A percentile compares a stretch with the other conserved stretches of the same genome.
Evolutionary conservation across 306 rosid species (phyloP).

Genomic region (Quercus agrifolia): DNA sequence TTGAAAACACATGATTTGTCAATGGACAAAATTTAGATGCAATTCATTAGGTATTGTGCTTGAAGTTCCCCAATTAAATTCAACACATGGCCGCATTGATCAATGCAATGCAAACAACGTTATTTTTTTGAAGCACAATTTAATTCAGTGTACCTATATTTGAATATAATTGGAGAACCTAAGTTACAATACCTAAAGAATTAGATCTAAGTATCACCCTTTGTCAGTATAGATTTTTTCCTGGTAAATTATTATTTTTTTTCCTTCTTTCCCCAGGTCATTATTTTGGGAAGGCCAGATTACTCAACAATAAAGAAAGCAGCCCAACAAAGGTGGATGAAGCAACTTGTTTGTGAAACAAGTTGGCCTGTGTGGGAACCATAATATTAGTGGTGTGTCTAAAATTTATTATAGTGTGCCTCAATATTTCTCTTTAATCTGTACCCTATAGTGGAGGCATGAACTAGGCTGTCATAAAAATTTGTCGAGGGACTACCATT

Average conservation of each 20-base stretch:
- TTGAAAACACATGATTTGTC: background rate
- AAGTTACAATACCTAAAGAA: no score
- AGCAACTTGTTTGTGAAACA: constrained; percentile 2
- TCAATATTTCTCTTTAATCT: background rate
- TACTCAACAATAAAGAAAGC: background rate
- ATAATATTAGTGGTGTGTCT: constrained; percentile 1
- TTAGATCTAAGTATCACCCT: background rate
- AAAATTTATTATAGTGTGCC: background rate
- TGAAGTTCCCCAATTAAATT: no score
- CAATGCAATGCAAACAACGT: no score
- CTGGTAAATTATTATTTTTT: background rate
- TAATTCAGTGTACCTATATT: no score
- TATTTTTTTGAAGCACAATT: no score
- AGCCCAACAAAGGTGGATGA: background rate
- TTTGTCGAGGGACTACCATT: constrained; percentile 2
- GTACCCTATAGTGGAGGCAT: background rate
- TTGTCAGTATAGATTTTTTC: background rate
- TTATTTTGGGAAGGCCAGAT: background rate
- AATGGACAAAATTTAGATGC: no score
- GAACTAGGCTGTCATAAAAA: background rate
- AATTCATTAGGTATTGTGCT: no score
- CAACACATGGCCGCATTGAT: no score
- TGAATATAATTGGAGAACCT: no score
- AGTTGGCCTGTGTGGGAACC: constrained; percentile 25
- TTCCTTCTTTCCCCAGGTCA: background rate